Base-by-base conservation (phyloP, 768 basidiomycete genomes). In the Myochromella boudieri region DNA sequence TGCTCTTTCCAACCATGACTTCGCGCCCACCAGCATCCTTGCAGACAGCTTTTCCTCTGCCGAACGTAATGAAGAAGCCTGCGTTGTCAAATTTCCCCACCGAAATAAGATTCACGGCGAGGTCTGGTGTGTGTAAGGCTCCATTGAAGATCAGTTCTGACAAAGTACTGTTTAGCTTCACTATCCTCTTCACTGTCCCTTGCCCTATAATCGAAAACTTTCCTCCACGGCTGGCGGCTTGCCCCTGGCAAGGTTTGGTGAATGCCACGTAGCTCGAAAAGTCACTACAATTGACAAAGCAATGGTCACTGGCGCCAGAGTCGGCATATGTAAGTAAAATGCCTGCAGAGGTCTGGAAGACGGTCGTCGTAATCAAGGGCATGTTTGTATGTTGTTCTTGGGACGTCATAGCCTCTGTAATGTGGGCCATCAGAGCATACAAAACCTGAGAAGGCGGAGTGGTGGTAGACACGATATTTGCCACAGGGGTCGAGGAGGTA, bases 31-130 rank as follows among this genome's bases (percentile, higher is more conserved):
- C 17, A n/a, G 39, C 21, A 22, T 47, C 38, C 3, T 5, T n/a
- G 15, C 40, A 47, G 17, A 21, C 33, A 1, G 21, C 46, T 1
- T 39, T 33, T 9, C 28, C 29, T 2, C 17, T 12, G 2, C 14
- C 15, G 17, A 47, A 47, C 1, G 8, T 8, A 2, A 47, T 34
- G 1, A 21, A 8, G 24, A 40, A 40, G 2, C 38, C 46, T 4
- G 39, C 31, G 3, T 40, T 15, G 20, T 47, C 28, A 18, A 47
- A 47, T 17, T 33, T 40, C 6, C 37, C 14, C 12, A 47, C 18
- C 7, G 39, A 47, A 7, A 47, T 18, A 8, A 47, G 29, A 26
- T 47, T 47, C 10, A 39, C 46, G 3, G 37, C 37, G 1, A 47
- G 46, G 5, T 33, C 46, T 17, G 39, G 46, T 6, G 22, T 47